Base-by-base conservation (phyloP, 2,329 filamentous ascomycete species). In the Kalaharituber pfeilii region DNA sequence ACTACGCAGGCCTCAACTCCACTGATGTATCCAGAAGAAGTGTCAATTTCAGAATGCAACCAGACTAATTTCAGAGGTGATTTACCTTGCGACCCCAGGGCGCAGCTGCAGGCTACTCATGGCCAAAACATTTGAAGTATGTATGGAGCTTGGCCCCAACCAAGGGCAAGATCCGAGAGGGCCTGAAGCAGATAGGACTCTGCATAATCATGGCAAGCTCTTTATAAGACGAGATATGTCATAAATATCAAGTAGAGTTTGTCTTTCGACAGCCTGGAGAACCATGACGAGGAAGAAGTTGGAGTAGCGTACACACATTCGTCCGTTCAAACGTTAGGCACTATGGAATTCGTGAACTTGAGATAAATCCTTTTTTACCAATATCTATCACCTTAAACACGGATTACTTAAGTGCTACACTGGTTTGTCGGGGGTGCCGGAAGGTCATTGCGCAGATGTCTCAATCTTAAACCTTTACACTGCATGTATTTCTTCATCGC, bases 101-200 rank as follows among this genome's bases (percentile, higher is more conserved):
- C n/a, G n/a, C n/a, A n/a, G n/a, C n/a, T n/a, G n/a, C n/a, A n/a
- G n/a, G n/a, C n/a, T n/a, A n/a, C n/a, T n/a, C n/a, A n/a, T n/a
- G n/a, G n/a, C n/a, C n/a, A n/a, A n/a, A n/a, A n/a, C n/a, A n/a
- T 64, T 60, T 45, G 58, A 60, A n/a, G 61, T 60, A 28, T 57
- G 57, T 2, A 59, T 63, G 49, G 53, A 56, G n/a, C 53, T 60
- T 63, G 33, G 56, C 56, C 29, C 59, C 58, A 49, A 56, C 63
- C 33, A 52, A 55, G 20, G 59, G 57, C 45, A 62, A 63, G 45
- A 59, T 44, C 29, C 53, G 50, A 36, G 56, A 53, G n/a, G 53
- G 54, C 27, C 50, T 42, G 11, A 52, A 50, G 6, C 56, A 58
- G 49, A 53, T 45, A 44, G 56, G 57, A 18, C 5, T 25, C 59